These are phyloP conservation scores for Pseudocercospora musae DNA, from an alignment of 2,329 filamentous ascomycete genomes.

Conservation along the genomic window DNA sequence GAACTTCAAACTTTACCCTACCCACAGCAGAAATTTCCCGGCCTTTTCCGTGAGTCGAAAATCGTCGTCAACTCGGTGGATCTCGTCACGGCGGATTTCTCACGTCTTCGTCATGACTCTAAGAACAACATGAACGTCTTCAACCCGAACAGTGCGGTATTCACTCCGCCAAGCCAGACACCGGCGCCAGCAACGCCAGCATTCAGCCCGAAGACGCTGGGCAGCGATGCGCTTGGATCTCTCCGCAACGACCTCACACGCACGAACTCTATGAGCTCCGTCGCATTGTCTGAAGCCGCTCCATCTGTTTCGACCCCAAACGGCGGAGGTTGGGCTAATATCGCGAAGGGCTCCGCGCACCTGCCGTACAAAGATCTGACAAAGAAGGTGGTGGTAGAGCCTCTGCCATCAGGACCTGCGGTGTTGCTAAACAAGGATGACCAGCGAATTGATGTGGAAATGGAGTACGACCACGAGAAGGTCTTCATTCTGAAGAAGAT, in stretches of 20 bases:
- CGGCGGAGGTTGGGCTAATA: slow-evolving; percentile 21
- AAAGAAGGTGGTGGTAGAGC: slow-evolving; percentile 10
- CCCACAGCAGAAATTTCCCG: slow-evolving; percentile 48
- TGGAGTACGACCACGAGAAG: slow-evolving; percentile 53
- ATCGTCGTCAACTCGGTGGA: slow-evolving; percentile 32
- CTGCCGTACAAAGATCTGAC: slow-evolving; percentile 23
- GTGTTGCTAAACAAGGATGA: slow-evolving; percentile 58
- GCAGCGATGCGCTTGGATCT: slow-evolving; percentile 1
- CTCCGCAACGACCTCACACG: slow-evolving; percentile 17
- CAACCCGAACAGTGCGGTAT: slow-evolving; percentile 30
- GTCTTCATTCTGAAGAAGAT: slow-evolving; percentile 59
- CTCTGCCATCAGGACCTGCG: slow-evolving; percentile 14
- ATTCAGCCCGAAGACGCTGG: slow-evolving; percentile 13
- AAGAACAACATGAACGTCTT: slow-evolving; percentile 25
- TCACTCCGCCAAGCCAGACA: slow-evolving; percentile 25
- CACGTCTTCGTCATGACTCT: slow-evolving; percentile 29
- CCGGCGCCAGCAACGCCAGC: slow-evolving; percentile 17
- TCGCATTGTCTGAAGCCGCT: slow-evolving; percentile 18
- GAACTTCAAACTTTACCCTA: slow-evolving; percentile 52
- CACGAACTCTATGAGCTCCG: slow-evolving; percentile 21
- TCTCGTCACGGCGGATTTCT: slow-evolving; percentile 23
- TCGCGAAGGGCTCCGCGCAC: slow-evolving; percentile 17
- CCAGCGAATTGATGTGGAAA: slow-evolving; percentile 56
- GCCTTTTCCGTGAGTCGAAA: slow-evolving; percentile 55
- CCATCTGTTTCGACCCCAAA: not conserved